Evolutionary conservation across 192 early-diverging fungal genomes (phyloP), one percentile per base, ranked within the genome.

Genomic region (Gonapodya sp.): DNA sequence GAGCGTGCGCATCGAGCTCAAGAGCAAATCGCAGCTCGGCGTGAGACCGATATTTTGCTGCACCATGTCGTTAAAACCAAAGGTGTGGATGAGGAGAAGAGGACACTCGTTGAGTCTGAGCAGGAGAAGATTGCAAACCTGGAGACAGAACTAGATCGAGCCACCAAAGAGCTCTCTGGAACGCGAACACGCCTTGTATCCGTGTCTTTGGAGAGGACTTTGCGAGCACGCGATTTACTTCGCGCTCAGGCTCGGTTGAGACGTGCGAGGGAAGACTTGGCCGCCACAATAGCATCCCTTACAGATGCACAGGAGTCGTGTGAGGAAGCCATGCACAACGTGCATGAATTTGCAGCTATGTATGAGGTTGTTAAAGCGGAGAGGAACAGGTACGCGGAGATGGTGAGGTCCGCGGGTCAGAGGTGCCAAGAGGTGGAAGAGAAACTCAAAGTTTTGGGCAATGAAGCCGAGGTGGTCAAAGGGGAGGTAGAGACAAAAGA

Each of bases 301-400:
- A 33, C 83, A 1, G 90, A 91, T 83, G 84, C 87, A 2, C 36
- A 83, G 24, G 91, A 91, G 46, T 81, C 87, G 32, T 90, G 86
- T 77, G 79, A 82, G 35, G 90, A 91, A 80, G 83, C 89, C 1
- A 31, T 86, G 14, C 77, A 78, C 14, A 73, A 86, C 30, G 81
- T 91, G 14, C 85, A 87, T 73, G 90, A 91, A 35, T 90, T 91
- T 84, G 84, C 86, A 24, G 82, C 86, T 18, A 81, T 88, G 30
- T 90, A 91, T 80, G 89, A 91, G 73, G 80, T 89, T 34, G 90
- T 91, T 34, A 91, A 91, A 79, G 91, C 91, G 78, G 90, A 91
- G 84, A 79, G 90, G 73, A 91, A 91, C 84, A 89, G 89, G 84
- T 91, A 91, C 77, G 88, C 89, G 73, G 81, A 84, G 33, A 34